Evolutionary conservation across 352 stramenopile species (phyloP), one percentile per base, ranked within the genome.

Genomic region (Nothophytophthora sp.): DNA sequence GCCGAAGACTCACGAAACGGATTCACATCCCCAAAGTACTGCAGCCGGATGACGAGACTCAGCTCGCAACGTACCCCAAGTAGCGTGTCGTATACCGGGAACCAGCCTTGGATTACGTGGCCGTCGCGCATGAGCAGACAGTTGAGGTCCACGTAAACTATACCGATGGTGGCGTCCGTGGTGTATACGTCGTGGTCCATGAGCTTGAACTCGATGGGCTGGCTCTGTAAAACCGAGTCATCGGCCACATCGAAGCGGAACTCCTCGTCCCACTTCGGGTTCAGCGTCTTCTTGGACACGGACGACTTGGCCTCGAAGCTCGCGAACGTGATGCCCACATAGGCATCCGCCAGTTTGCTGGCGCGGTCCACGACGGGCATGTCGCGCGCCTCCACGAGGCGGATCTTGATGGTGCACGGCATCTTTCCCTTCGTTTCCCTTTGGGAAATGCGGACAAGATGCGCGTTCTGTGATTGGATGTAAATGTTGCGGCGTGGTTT

Each of bases 101-200:
- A 99, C 95, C 95, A 99, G 25, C 97, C 97, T 59, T 98, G 92
- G 55, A 99, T 97, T 33, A 89, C 81, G 45, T 94, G 75, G 16
- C 75, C 79, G 47, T 92, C 83, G 20, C 80, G 76, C 82, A 98
- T 99, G n/a, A 99, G 63, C 28, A 99, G 74, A 37, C 95, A 98
- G 82, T 99, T 99, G 30, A 99, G 79, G 67, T 99, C 96, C 23
- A 99, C 90, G 56, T 99, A 99, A 5, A 99, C 96, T 25, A 98
- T 85, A 2, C 97, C 97, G 53, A 99, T 98, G 20, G 92, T 96
- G 15, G 96, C 91, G 51, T 97, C 91, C 29, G 86, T 90, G 15
- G 86, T 96, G 72, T 97, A 97, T 24, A 97, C 88, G 73, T 98
- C 93, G 53, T 97, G 88, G 73, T 98, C 92, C 85, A 97, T 96